Evolutionary conservation across 352 stramenopile species (phyloP), one percentile per base, ranked within the genome.

Genomic region (Globisporangium heterothallicum): DNA sequence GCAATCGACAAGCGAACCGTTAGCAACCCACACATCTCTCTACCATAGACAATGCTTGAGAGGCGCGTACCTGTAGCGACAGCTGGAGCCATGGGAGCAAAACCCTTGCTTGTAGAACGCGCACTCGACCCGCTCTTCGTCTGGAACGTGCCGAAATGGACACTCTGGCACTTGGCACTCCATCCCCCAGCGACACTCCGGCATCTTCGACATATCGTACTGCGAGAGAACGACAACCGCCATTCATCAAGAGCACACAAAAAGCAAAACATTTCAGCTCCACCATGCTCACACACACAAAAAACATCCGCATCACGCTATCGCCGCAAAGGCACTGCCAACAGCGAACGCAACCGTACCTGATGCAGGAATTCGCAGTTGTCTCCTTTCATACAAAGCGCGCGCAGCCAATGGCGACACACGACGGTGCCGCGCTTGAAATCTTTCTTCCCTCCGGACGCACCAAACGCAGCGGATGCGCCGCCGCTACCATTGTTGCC

Each of bases 41-140:
- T n/a, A n/a, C n/a, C n/a, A 27, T n/a, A 25, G 24, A 38, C 4
- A n/a, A n/a, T n/a, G n/a, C n/a, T n/a, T 36, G 44, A 42, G 10
- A 44, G 12, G 5, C 1, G 6, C 59, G 30, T 42, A 72, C 63
- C 78, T 63, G 58, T 98, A 99, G 38, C 93, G 86, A 67, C 96
- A 99, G 64, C 94, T 98, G 6, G 90, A 87, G 22, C 96, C 96
- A 54, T 99, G 94, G 40, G 95, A 97, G 67, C 96, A 99, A 77
- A 99, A 99, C 26, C 96, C 96, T 64, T 98, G 94, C 57, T 86
- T 92, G 72, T 98, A 99, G 69, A 98, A 99, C 6, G 97, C 93
- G 63, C 96, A 99, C 63, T 98, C 94, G 46, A 98, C 82, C 36
- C 94, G 80, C 75, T 98, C 96, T 44, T 96, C 88, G 42, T 98